Evolutionary conservation across 495 filamentous ascomycete genomes (phyloP), one percentile per base, ranked within the genome.

Genomic region (Elasticomyces elasticus): DNA sequence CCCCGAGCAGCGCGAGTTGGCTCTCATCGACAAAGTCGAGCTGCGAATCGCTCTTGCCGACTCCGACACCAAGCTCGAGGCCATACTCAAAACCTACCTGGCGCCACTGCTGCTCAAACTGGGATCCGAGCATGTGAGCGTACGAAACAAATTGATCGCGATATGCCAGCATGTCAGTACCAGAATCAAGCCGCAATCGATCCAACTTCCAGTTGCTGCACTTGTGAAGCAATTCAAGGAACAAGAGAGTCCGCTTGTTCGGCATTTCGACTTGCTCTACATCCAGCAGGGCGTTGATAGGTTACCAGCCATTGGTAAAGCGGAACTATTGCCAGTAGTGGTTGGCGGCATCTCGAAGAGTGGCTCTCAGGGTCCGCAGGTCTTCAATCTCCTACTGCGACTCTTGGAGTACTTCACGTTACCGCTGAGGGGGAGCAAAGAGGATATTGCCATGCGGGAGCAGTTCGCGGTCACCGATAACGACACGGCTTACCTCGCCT

Each of bases 151-250:
- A 74, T 79, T 86, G 45, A 78, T 86, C 23, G 70, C 76, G 4
- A 76, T 89, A 56, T 90, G 87, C 64, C 83, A 90, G 61, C 86
- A 92, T 75, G 74, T 89, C 69, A 91, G 85, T 62, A 80, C 79
- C 26, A 76, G 87, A 49, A 78, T 87, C 27, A 79, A 81, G 66
- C 67, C 75, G 64, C 78, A 76, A 56, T 76, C 82, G 15, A 85
- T 95, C 53, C 77, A 86, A 55, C 76, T 98, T 10, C 92, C 92
- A 11, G 90, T 98, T 24, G 76, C 79, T 9, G 80, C 82, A 17
- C 75, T 98, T 23, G 67, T 96, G 53, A 85, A 85, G 59, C 92
- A 96, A 64, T 96, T 91, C 75, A 96, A 95, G 63, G 83, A 84
- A 22, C 79, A 81, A 48, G 65, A 73, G 6, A 74, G 74, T 40